Base-by-base conservation (phyloP, 2,329 filamentous ascomycete species). In the Aspergillus piperis region DNA sequence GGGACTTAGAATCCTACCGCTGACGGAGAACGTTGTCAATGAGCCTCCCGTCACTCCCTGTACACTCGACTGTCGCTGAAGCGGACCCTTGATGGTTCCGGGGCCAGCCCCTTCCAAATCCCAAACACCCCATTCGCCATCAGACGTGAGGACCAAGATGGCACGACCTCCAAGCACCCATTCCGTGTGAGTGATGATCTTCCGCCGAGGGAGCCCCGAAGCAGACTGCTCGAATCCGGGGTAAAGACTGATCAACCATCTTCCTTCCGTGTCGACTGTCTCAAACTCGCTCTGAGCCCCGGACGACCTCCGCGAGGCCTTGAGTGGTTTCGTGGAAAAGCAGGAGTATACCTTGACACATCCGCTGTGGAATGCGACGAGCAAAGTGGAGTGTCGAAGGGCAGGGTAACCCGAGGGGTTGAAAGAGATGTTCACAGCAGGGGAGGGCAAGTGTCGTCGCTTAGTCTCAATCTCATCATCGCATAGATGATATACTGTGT, bases 301-400 rank as follows among this genome's bases (percentile, higher is more conserved):
- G 11, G 73, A 72, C 3, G 70, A 66, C 19, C 73, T 71, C 5
- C 73, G 68, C 6, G 63, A 60, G 15, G 68, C 50, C 50, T 66
- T 74, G 6, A 65, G 65, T 15, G 63, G 58, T 44, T 70, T 74
- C 21, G 64, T 69, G 15, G 81, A 75, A 32, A 85, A 80, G 25
- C 82, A 82, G 56, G 86, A 83, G 66, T 85, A 86, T 13, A 88
- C 76, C 56, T 85, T 84, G 27, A 85, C 82, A 44, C 77, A 79
- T 5, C 86, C 85, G n/a, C 76, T 78, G 1, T 78, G 70, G 58
- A 87, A 84, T 1, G 81, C 78, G 6, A 88, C 75, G 8, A 88
- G 76, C 10, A 88, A 70, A 48, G 82, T 81, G 0, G 82, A 80
- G 69, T 86, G 83, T 11, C 82, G 80, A 25, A 75, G 71, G 23